A percentile compares a stretch with the other conserved stretches of the same genome.
Evolutionary conservation across 805 yeast genomes (phyloP).

Genomic region (Kuraishia hungarica): DNA sequence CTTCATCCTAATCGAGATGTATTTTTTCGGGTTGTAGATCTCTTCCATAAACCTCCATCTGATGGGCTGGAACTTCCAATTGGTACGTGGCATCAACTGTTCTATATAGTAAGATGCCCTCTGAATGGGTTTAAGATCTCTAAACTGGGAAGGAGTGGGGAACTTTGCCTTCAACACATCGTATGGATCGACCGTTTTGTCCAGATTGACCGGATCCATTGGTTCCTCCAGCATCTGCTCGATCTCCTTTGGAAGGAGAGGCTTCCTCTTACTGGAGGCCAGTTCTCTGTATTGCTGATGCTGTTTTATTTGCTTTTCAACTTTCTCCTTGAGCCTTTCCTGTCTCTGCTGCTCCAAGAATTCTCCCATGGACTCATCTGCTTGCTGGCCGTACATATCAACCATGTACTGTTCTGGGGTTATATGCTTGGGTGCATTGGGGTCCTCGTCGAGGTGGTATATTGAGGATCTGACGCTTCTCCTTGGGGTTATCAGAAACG

Average conservation of each 20-base stretch:
- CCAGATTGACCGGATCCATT: slow-evolving; percentile 10
- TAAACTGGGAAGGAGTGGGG: slow-evolving; percentile 10
- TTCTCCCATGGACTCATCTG: background rate
- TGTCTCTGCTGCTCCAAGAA: background rate
- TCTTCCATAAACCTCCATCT: slow-evolving; percentile 20
- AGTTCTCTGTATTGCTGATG: background rate
- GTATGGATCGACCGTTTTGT: slow-evolving; percentile 15
- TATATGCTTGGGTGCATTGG: background rate
- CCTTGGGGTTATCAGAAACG: background rate
- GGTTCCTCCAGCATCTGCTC: slow-evolving; percentile 23
- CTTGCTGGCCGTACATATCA: background rate
- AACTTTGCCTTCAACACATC: slow-evolving; percentile 10
- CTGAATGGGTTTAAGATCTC: slow-evolving; percentile 6
- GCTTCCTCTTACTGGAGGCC: background rate
- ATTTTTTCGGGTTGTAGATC: slow-evolving; percentile 18
- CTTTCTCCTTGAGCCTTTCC: background rate
- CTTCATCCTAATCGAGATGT: slow-evolving; percentile 14
- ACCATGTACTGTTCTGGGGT: background rate
- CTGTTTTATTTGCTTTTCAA: background rate
- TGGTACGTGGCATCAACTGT: slow-evolving; percentile 12
- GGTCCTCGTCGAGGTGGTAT: background rate
- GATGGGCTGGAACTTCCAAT: slow-evolving; percentile 17
- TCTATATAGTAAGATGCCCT: slow-evolving; percentile 12
- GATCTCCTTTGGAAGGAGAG: slow-evolving; percentile 3
- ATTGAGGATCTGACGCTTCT: background rate